A percentile compares a stretch with the other conserved stretches of the same genome.
These are phyloP conservation scores for Colletotrichum scovillei DNA, from an alignment of 2,329 filamentous ascomycete species.

Conservation along the genomic window DNA sequence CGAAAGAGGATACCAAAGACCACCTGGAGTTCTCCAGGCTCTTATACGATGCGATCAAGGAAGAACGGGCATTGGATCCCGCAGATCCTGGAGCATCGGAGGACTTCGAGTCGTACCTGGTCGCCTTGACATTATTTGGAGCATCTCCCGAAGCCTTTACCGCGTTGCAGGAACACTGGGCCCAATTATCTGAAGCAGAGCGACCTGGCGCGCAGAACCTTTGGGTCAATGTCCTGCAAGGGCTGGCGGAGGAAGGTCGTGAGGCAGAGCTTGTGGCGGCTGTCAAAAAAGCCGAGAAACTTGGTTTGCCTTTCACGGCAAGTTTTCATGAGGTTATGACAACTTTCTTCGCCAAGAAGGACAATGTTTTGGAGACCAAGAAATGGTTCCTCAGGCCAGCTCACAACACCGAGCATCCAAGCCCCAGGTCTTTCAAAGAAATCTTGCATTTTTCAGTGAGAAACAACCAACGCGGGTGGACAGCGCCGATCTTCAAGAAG, in stretches of 20 bases:
- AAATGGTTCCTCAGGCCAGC: conserved; percentile 73
- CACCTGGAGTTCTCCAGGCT: conserved; percentile 60
- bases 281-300: conserved; percentile 60
- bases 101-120: conserved; percentile 58
- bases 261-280: conserved; percentile 69
- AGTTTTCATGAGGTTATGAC: conserved; percentile 67
- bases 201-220: conserved; percentile 44
- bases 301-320: conserved; percentile 57
- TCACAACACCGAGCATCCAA: conserved; percentile 51
- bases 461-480: conserved; percentile 71
- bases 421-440: conserved; percentile 59
- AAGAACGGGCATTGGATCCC: conserved; percentile 31
- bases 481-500: conserved; percentile 66
- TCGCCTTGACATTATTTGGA: conserved; percentile 64
- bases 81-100: conserved; percentile 31
- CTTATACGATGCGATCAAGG: conserved; percentile 50
- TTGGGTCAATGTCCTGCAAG: conserved; percentile 66
- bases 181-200: conserved; percentile 12
- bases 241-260: conserved; percentile 70
- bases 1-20: conserved; percentile 54
- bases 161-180: conserved; percentile 43
- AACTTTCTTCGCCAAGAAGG: conserved; percentile 68
- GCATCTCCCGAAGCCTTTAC: conserved; percentile 63
- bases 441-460: conserved; percentile 72
- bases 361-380: conserved; percentile 71